phyloP scores from a whole-genome alignment of 2,329 filamentous ascomycete species.

The Fusarium sp. region DNA sequence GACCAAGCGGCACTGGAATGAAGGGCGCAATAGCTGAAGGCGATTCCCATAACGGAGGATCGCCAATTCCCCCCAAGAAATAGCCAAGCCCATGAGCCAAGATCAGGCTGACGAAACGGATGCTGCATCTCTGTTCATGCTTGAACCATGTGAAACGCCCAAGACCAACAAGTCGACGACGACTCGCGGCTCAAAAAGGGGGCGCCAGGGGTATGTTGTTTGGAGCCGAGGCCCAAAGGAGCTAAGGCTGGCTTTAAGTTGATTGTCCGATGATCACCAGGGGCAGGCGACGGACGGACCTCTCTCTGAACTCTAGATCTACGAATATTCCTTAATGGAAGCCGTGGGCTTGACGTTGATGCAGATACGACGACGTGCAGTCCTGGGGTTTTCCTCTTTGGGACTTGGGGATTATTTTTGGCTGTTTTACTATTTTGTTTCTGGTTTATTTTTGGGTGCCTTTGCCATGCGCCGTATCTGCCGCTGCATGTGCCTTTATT shows the following conservation, averaged over 20 bases:
- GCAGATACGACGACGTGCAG: neutral
- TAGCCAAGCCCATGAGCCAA: neutral
- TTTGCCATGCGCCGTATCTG: neutral
- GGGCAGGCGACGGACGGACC: too few species aligned
- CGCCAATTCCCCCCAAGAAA: neutral
- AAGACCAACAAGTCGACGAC: neutral
- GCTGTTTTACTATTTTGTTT: neutral
- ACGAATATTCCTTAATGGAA: neutral
- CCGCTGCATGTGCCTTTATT: neutral
- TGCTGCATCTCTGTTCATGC: neutral
- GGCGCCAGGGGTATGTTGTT: constrained; percentile 24
- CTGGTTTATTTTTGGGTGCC: constrained; percentile 1
- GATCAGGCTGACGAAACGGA: constrained; percentile 15
- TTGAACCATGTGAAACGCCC: constrained; percentile 34
- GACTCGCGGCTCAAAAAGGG: constrained; percentile 39
- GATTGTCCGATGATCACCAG: too few species aligned
- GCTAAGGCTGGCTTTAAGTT: too few species aligned
- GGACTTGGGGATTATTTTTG: neutral
- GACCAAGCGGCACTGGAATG: neutral
- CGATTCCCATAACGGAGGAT: too few species aligned
- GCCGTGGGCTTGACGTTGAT: neutral
- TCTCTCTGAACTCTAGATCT: too few species aligned
- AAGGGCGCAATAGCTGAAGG: neutral
- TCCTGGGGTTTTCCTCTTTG: neutral
- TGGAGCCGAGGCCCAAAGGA: too few species aligned